Evolutionary conservation across 1,139 yeast genomes (phyloP).

Genomic region (Magnusiomyces clavatus): DNA sequence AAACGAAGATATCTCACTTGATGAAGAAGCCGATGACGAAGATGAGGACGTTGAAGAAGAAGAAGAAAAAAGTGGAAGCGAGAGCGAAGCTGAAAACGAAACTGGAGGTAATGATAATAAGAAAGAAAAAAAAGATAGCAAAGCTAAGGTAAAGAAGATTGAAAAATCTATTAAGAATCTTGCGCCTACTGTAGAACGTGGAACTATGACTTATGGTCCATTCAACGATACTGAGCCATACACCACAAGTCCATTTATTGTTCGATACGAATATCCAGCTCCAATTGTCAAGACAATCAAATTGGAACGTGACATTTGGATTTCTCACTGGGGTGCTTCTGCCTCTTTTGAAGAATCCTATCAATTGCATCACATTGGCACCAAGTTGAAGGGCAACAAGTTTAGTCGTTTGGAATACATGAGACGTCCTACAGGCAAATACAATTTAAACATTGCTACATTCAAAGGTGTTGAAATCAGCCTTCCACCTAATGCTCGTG

Average conservation of each 20-base stretch:
- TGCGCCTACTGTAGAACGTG: conserved; percentile 28
- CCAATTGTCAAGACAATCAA: conserved; percentile 58
- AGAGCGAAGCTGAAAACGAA: background rate
- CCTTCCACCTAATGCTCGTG: conserved; percentile 45
- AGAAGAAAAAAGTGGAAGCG: background rate
- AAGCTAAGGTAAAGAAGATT: background rate
- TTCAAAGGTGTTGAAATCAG: conserved; percentile 41
- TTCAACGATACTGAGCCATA: conserved; percentile 41
- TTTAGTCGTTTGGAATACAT: conserved; percentile 76
- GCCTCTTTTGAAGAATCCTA: conserved; percentile 75
- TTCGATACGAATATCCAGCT: conserved; percentile 56
- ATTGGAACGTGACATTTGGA: conserved; percentile 74
- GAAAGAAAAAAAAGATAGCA: too few relatives aligned
- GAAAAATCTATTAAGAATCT: background rate
- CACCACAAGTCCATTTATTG: conserved; percentile 41
- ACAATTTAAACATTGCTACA: conserved; percentile 33
- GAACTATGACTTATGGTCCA: conserved; percentile 52
- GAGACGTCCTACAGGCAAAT: conserved; percentile 31
- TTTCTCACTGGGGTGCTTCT: conserved; percentile 63
- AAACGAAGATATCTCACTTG: conserved; percentile 20
- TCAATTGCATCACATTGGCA: conserved; percentile 71
- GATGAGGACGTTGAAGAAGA: conserved; percentile 4
- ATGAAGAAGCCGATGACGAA: conserved; percentile 16
- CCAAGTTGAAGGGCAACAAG: conserved; percentile 44
- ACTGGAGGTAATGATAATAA: background rate